A percentile compares a stretch with the other conserved stretches of the same genome.
Conservation (phyloP, 2,329 filamentous ascomycete genomes). For the Diaporthe ilicicola region DNA sequence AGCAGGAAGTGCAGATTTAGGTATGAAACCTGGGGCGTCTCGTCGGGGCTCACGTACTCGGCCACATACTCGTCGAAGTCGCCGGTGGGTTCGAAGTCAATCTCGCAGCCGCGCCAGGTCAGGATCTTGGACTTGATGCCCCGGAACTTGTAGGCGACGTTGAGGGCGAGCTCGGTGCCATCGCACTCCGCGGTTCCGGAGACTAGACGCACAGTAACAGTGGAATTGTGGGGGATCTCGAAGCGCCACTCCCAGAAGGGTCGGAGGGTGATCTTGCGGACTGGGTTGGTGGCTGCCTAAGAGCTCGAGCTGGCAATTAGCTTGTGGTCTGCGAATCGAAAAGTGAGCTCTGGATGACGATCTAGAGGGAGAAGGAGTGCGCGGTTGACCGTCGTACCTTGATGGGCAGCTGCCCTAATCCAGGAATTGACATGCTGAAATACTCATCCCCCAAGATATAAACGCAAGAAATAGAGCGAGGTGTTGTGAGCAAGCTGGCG, state of each 20-base stretch:
- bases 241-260: conserved; percentile 82
- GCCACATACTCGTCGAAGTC: conserved; percentile 64
- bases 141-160: conserved; percentile 81
- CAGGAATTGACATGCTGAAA: conserved; percentile 73
- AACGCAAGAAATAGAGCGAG: background rate
- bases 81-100: conserved; percentile 76
- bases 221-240: conserved; percentile 65
- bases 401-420: conserved; percentile 73
- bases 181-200: conserved; percentile 91
- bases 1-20: conserved; percentile 90
- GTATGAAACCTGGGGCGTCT: conserved; percentile 83
- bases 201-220: conserved; percentile 67
- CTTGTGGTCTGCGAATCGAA: background rate
- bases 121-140: conserved; percentile 88
- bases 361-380: no score
- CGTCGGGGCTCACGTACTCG: conserved; percentile 72
- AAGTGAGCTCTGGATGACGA: background rate
- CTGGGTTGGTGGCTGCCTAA: conserved; percentile 49
- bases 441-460: conserved; percentile 33
- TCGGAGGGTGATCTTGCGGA: conserved; percentile 61
- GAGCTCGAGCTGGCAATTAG: background rate
- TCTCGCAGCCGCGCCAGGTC: conserved; percentile 88
- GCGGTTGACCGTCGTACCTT: conserved; percentile 52
- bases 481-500: background rate
- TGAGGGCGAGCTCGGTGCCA: conserved; percentile 88